A percentile compares a stretch with the other conserved stretches of the same genome.
These are phyloP conservation scores for Metarhizium humberi DNA, from an alignment of 2,329 filamentous ascomycete genomes.

Conservation along the genomic window DNA sequence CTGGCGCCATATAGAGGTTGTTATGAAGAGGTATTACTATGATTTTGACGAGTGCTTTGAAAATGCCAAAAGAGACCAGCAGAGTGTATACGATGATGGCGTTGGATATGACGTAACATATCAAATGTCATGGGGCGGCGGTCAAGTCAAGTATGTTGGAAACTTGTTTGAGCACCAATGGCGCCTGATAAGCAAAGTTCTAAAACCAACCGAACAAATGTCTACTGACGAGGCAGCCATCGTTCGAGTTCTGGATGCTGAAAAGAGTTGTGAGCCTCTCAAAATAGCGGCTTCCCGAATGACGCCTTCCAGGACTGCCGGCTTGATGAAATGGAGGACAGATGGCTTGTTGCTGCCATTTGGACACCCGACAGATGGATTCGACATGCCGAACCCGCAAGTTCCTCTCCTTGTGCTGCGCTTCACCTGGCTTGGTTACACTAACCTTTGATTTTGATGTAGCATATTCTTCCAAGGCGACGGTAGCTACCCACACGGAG, in stretches of 20 bases:
- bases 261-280: constrained; percentile 4
- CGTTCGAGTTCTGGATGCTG: not conserved
- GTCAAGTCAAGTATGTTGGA: not conserved
- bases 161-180: not conserved
- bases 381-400: constrained; percentile 13
- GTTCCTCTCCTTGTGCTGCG: constrained; percentile 2
- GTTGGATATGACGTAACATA: too few relatives aligned
- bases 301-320: constrained; percentile 9
- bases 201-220: not conserved
- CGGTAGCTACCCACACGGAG: not conserved
- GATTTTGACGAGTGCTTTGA: not conserved
- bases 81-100: too few relatives aligned
- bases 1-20: not conserved
- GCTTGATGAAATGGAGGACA: constrained; percentile 11
- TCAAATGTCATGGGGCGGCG: not conserved
- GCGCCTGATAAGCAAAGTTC: not conserved
- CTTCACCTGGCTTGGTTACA: not conserved
- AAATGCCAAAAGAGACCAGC: too few relatives aligned
- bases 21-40: not conserved
- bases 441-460: not conserved
- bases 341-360: constrained; percentile 16
- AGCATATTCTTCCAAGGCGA: constrained; percentile 6
- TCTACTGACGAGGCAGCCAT: not conserved
- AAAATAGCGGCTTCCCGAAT: constrained; percentile 6
- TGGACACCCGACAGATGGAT: constrained; percentile 10